Evolutionary conservation across 768 basidiomycete species (phyloP).

Genomic region (Pleurotus sapidus): DNA sequence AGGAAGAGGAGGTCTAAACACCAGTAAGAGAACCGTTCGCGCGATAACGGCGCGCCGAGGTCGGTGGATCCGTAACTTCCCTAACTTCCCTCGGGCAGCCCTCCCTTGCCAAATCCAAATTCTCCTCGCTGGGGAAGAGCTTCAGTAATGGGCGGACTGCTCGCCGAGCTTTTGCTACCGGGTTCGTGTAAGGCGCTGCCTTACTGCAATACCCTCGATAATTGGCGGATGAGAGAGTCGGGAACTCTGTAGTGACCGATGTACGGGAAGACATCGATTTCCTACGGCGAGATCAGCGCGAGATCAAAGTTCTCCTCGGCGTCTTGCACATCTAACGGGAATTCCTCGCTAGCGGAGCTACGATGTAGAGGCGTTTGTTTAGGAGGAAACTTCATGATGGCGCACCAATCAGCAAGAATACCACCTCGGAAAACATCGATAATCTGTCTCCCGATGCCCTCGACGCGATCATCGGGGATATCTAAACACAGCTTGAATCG

Average conservation of each 20-base stretch:
- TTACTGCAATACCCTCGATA: conserved; percentile 69
- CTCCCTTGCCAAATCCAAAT: conserved; percentile 34
- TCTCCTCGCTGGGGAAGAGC: not conserved
- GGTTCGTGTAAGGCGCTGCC: conserved; percentile 64
- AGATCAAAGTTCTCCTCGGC: conserved; percentile 85
- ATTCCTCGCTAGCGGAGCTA: conserved; percentile 58
- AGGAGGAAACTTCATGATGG: not conserved
- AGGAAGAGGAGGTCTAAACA: conserved; percentile 85
- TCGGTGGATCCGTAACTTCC: conserved; percentile 64
- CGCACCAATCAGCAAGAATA: conserved; percentile 83
- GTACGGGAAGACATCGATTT: conserved; percentile 77
- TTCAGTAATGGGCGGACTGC: not conserved
- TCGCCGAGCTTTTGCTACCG: not conserved
- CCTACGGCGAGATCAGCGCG: conserved; percentile 71
- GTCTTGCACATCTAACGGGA: conserved; percentile 64
- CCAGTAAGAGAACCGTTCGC: conserved; percentile 92
- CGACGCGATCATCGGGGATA: conserved; percentile 61
- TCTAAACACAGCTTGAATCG: conserved; percentile 26
- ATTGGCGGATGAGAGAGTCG: conserved; percentile 62
- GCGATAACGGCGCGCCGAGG: conserved; percentile 49
- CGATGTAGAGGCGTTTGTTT: not conserved
- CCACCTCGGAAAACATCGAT: conserved; percentile 81
- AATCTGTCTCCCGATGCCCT: conserved; percentile 83
- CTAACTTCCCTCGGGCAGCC: conserved; percentile 28
- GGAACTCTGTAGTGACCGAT: conserved; percentile 68